These are phyloP conservation scores for Exobasidium rhododendri DNA, from an alignment of 1,284 basidiomycete genomes.

Conservation along the genomic window DNA sequence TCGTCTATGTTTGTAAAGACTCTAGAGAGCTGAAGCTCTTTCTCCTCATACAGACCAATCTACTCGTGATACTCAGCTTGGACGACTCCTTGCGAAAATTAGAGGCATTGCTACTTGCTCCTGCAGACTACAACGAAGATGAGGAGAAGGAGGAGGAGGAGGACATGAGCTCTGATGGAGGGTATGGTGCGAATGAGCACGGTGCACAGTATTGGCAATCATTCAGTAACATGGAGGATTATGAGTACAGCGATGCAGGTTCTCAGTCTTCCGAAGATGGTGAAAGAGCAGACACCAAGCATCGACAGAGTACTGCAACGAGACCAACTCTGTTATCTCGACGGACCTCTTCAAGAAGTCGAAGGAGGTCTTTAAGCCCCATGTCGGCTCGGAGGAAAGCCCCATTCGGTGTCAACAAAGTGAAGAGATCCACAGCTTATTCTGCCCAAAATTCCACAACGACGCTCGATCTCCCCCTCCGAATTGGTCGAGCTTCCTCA, in stretches of 20 bases:
- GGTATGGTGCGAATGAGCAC: too few species aligned
- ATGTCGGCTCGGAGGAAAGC: neutral
- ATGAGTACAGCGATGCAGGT: neutral
- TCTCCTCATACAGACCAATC: neutral
- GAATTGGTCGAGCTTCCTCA: conserved; percentile 11
- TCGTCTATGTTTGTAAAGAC: too few species aligned
- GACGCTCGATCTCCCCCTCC: conserved; percentile 8
- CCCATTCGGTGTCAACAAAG: neutral
- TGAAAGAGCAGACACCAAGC: neutral
- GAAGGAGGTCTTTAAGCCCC: neutral
- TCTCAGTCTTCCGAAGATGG: neutral
- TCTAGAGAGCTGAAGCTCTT: too few species aligned
- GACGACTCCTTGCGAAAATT: conserved; percentile 8
- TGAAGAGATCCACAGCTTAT: neutral
- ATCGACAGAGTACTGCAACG: neutral
- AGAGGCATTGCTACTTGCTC: neutral
- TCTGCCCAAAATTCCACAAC: neutral
- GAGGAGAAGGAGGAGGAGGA: conserved; percentile 6
- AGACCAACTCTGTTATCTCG: neutral
- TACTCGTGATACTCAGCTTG: conserved; percentile 15
- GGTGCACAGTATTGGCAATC: conserved; percentile 8
- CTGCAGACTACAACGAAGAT: neutral
- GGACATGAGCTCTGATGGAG: neutral
- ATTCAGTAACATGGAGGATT: neutral
- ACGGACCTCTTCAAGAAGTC: neutral